Evolutionary conservation across 2,329 filamentous ascomycete genomes (phyloP), one percentile per base, ranked within the genome.

Genomic region (Claviceps digitariae): DNA sequence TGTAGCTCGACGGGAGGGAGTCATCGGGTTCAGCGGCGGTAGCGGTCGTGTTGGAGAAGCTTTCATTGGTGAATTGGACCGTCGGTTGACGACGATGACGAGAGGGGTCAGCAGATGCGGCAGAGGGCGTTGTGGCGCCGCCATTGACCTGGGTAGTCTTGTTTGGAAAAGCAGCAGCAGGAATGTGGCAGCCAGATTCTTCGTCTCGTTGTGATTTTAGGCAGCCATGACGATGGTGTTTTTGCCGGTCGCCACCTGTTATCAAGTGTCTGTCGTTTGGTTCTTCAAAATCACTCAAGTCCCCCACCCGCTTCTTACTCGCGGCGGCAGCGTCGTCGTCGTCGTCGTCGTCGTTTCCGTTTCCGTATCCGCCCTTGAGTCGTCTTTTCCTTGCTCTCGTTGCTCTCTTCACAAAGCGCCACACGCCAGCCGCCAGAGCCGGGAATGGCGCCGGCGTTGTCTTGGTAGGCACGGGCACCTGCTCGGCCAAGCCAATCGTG

Each of bases 1-100:
- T 34, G 49, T 49, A 21, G 29, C 51, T 21, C 6, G 36, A 31
- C 12, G 54, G 25, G 20, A 17, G 5, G n/a, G 46, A 20, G 10
- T 34, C 31, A 13, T 34, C 31, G 27, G 4, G 8, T 29, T 29
- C 27, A 4, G 4, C 27, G 45, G 10, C 25, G 17, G 17, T 10
- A 13, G 15, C 55, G 21, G 48, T 50, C 12, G 36, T 23, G 17
- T 40, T 27, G 31, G 48, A 25, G 20, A 49, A 21, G 23, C 58
- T 54, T n/a, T 59, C 57, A 17, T 58, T 48, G 2, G 50, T 48
- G 20, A 58, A 53, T 4, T 54, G 49, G 6, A 55, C 47, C 2
- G 48, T 54, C 0, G 34, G 27, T 3, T 36, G 52, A 21, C 44
- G 49, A 25, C n/a, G 49, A 25, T 15, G 49, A 38, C n/a, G 47